These are phyloP conservation scores for Onygenales sp. DNA, from an alignment of 2,329 filamentous ascomycete genomes.

Conservation along the genomic window DNA sequence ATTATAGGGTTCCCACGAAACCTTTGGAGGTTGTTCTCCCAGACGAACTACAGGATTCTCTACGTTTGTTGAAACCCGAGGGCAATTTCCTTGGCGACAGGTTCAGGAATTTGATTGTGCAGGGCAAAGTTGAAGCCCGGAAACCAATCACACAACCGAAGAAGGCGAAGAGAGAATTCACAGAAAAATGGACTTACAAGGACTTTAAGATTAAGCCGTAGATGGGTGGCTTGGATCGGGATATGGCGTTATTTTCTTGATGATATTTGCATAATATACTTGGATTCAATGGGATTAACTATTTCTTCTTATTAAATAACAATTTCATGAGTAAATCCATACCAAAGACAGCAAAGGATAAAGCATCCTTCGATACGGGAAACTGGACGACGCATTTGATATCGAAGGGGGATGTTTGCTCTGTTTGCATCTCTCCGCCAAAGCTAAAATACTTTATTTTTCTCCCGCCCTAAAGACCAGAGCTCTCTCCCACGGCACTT, in stretches of 20 bases:
- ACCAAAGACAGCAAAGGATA: too few species aligned
- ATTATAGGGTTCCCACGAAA: slow-evolving; percentile 52
- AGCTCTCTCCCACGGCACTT: not conserved
- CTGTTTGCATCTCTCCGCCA: slow-evolving; percentile 5
- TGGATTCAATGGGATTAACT: too few species aligned
- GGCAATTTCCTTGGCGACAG: slow-evolving; percentile 91
- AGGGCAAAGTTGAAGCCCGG: slow-evolving; percentile 80
- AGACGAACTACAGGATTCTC: slow-evolving; percentile 72
- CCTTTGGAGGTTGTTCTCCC: slow-evolving; percentile 71
- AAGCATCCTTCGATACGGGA: too few species aligned
- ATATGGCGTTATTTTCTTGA: not conserved
- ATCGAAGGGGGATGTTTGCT: slow-evolving; percentile 5
- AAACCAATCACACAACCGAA: slow-evolving; percentile 70
- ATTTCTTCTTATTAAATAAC: too few species aligned
- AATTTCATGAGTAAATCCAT: too few species aligned
- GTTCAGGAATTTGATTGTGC: slow-evolving; percentile 77
- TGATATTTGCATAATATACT: too few species aligned
- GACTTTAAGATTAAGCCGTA: slow-evolving; percentile 57
- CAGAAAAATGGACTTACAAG: slow-evolving; percentile 97
- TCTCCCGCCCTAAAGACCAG: not conserved
- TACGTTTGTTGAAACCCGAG: slow-evolving; percentile 79
- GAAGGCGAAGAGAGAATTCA: slow-evolving; percentile 69
- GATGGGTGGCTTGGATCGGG: not conserved
- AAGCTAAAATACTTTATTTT: not conserved
- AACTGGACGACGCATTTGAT: not conserved